Conservation (phyloP, 2,329 filamentous ascomycete genomes). For the Pseudocercospora musae region DNA sequence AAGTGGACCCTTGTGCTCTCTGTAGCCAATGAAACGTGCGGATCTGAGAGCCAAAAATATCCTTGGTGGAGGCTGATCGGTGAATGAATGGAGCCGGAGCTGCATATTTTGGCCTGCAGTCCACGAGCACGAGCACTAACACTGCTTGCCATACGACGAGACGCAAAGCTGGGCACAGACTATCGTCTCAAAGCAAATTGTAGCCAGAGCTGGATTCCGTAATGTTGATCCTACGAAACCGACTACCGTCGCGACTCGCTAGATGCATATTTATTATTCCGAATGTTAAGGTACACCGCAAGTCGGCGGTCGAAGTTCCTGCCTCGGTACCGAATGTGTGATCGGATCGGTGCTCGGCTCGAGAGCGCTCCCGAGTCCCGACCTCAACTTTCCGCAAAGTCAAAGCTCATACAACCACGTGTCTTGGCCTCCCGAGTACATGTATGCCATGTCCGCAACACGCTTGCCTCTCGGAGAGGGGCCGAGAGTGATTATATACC, state of each 20-base stretch:
- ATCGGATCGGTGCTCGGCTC: neutral
- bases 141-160: neutral
- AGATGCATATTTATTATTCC: too few relatives aligned
- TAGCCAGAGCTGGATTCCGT: neutral
- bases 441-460: constrained; percentile 16
- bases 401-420: neutral
- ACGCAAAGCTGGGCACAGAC: too few relatives aligned
- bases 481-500: constrained; percentile 55
- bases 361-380: neutral
- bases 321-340: neutral
- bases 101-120: neutral
- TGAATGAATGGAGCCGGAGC: constrained; percentile 3
- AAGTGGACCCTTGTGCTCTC: neutral
- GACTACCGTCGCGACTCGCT: too few relatives aligned
- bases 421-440: neutral
- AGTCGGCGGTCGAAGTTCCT: neutral
- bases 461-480: constrained; percentile 38
- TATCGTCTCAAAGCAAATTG: neutral
- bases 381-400: neutral
- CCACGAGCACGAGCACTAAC: neutral
- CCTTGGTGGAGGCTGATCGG: neutral
- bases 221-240: neutral
- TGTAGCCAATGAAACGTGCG: neutral
- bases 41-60: constrained; percentile 3
- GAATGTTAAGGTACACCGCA: too few relatives aligned